Base-by-base conservation (phyloP, 352 stramenopile genomes). In the Phytopythium chamaehyphon region DNA sequence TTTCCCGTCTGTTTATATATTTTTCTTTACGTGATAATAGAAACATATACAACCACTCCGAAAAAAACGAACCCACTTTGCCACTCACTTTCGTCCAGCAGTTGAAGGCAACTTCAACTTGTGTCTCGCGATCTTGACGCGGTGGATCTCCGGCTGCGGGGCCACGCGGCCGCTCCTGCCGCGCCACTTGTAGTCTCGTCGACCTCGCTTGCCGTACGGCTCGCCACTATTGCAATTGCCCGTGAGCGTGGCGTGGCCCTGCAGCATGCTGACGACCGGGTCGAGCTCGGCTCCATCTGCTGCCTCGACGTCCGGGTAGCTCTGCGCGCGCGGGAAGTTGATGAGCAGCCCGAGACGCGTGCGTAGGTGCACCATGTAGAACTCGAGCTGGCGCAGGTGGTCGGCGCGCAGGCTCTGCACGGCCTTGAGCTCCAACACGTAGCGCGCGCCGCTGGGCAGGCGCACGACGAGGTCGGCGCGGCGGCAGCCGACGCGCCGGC, bases 361-460 rank as follows among this genome's bases (percentile, higher is more conserved):
- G n/a, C 65, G 44, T 26, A 71, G 72, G 35, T 69, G 47, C 22
- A 45, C 60, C 60, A 76, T 62, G 57, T 76, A 76, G 40, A 66
- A 76, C 24, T 71, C 52, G 22, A 76, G 67, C 44, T 76, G 67
- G 31, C 61, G 62, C 19, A 66, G 19, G 19, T 76, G 48, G 9
- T 63, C 55, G 1, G 51, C 23, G 19, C 56, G 60, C 19, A 73
- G 51, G n/a, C 39, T 60, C 44, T 50, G 44, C 15, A 76, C 52
- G 0, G 67, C 64, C 44, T 73, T 76, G 23, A 76, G 64, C 47
- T 76, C 67, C 1, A 76, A 57, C n/a, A 76, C 58, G 33, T 69
- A 68, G 44, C 44, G 44, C 44, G 44, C 24, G 16, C 44, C 44
- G 44, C 44, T 50, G 0, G 45, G 45, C 31, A 76, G 55, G 4